These are phyloP conservation scores for Salvia rosmarinus DNA, from an alignment of 257 asterid genomes.

Conservation along the genomic window DNA sequence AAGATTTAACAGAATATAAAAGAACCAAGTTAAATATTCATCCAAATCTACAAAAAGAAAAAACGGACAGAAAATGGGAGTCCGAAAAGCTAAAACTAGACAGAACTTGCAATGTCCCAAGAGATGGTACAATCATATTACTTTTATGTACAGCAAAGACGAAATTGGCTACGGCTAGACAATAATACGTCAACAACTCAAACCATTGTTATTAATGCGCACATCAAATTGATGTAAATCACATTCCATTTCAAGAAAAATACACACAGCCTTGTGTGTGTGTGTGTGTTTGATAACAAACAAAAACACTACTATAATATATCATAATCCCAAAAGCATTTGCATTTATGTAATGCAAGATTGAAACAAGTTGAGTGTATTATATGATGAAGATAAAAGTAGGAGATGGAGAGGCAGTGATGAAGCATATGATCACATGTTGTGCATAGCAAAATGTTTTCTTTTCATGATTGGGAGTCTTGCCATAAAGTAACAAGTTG, in stretches of 20 bases:
- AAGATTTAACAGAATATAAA: background rate
- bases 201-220: background rate
- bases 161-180: background rate
- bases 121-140: slow-evolving; percentile 3
- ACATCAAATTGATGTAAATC: background rate
- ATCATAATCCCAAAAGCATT: slow-evolving; percentile 23
- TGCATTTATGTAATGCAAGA: slow-evolving; percentile 1
- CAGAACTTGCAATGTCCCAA: slow-evolving; percentile 18
- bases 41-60: background rate
- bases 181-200: background rate
- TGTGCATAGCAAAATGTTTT: slow-evolving; percentile 27
- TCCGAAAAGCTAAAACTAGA: slow-evolving; percentile 17
- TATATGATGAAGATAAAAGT: slow-evolving; percentile 27
- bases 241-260: slow-evolving; percentile 25
- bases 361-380: slow-evolving; percentile 25
- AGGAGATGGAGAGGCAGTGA: slow-evolving; percentile 29
- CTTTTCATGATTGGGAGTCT: slow-evolving; percentile 41
- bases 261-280: background rate
- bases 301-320: background rate
- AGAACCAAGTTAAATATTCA: background rate
- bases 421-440: slow-evolving; percentile 40
- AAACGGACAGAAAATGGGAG: slow-evolving; percentile 2
- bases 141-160: background rate
- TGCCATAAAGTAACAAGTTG: slow-evolving; percentile 27
- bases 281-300: background rate